Evolutionary conservation across 202 grass and related monocot species (phyloP).

Genomic region (Setaria viridis): DNA sequence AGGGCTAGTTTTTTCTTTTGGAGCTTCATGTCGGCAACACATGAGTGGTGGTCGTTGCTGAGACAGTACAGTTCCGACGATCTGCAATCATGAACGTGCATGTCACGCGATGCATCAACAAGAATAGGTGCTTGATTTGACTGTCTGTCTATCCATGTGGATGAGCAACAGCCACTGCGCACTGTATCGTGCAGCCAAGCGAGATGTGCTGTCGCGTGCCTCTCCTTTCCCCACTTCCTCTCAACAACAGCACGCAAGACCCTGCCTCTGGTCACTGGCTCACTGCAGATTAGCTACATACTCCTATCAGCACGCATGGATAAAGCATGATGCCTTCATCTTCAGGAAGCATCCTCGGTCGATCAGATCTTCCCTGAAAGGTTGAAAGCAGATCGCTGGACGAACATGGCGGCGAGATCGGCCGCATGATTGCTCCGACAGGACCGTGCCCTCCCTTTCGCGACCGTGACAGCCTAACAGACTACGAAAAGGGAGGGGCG

Average conservation of each 20-base stretch:
- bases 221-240: no score
- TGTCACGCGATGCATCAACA: neutral
- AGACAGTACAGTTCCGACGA: neutral
- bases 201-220: no score
- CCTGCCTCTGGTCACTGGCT: neutral
- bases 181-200: no score
- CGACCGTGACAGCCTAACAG: slow-evolving; percentile 7
- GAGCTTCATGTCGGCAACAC: slow-evolving; percentile 6
- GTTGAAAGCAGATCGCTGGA: neutral
- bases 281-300: no score
- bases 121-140: no score
- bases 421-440: neutral
- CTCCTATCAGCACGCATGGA: neutral
- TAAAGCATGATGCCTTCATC: neutral
- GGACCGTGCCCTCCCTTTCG: neutral
- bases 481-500: neutral
- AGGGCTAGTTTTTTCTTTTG: neutral
- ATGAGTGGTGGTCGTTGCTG: neutral
- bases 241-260: no score
- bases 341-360: slow-evolving; percentile 3
- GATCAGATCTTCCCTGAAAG: neutral
- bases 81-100: slow-evolving; percentile 7
- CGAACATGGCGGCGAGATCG: neutral
- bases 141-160: neutral
- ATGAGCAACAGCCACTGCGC: neutral